Evolutionary conservation across 176 grass and related monocot genomes (phyloP), one percentile per base, ranked within the genome.

Genomic region (Zizania latifolia): DNA sequence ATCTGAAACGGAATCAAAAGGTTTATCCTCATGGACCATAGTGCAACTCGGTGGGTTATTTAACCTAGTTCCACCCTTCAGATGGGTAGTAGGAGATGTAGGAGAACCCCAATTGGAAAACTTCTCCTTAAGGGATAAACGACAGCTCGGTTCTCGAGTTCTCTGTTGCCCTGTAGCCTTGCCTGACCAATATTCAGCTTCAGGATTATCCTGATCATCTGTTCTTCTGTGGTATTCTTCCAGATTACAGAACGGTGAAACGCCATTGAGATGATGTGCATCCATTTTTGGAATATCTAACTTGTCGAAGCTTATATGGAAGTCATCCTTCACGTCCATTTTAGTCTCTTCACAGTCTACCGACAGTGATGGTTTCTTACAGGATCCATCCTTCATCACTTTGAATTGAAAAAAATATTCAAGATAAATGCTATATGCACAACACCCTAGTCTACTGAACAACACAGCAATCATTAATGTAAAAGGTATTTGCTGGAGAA

Each of bases 41-140:
- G 58, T 67, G 74, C 59, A 80, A 74, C 61, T 74, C 2, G 51
- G 68, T 74, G 55, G 29, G 24, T 80, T 50, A 59, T 45, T 73
- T 66, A 30, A 31, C 54, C 67, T 67, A 73, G 30, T 68, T 51
- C 67, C 17, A 66, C 39, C 26, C 68, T 78, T 87, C 50, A 9
- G 24, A 67, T 72, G 79, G 24, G 59, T 58, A 63, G 59, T 72
- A 72, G 64, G 59, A 77, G 48, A 53, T n/a, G n/a, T n/a, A 53
- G 48, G n/a, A 53, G 85, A 71, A 59, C 13, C 66, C 85, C 79
- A 87, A 17, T 66, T 29, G 14, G 85, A 22, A 77, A 87, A 78
- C 65, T 87, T 87, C 28, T 87, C 85, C 2, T 48, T 6, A 65
- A 87, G 79, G 73, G 79, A 87, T 73, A 82, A 31, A 39, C 85